Conservation (phyloP, 1,284 basidiomycete species). For the Volvariella volvacea region DNA sequence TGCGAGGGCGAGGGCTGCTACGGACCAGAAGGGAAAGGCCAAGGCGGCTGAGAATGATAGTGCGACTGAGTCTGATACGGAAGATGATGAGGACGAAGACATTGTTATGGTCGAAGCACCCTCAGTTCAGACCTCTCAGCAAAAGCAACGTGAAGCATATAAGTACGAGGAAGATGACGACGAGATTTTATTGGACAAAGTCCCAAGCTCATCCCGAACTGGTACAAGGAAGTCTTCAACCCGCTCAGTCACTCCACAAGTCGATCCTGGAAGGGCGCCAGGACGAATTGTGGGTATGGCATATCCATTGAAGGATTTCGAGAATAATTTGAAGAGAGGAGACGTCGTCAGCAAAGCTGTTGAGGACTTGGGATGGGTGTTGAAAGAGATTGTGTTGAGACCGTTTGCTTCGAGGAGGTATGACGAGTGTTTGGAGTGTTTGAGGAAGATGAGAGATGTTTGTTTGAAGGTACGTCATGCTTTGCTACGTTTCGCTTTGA, state of each 20-base stretch:
- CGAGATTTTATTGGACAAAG: constrained; percentile 20
- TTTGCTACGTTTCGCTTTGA: not conserved
- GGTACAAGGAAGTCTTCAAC: constrained; percentile 32
- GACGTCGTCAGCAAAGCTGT: constrained; percentile 81
- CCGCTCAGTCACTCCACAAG: constrained; percentile 40
- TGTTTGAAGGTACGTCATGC: constrained; percentile 45
- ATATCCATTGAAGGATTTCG: constrained; percentile 72
- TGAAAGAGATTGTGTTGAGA: constrained; percentile 60
- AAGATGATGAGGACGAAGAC: constrained; percentile 10
- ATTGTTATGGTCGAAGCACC: constrained; percentile 2
- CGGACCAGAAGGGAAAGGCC: constrained; percentile 33
- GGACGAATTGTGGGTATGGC: constrained; percentile 70
- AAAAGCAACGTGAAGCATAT: not conserved
- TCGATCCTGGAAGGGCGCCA: constrained; percentile 47
- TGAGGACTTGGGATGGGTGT: constrained; percentile 66
- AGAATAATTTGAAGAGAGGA: constrained; percentile 57
- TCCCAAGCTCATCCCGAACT: constrained; percentile 14
- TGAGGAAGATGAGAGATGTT: constrained; percentile 58
- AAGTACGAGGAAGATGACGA: constrained; percentile 16
- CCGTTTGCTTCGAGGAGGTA: constrained; percentile 65
- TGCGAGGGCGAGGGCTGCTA: constrained; percentile 8
- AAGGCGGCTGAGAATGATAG: constrained; percentile 26
- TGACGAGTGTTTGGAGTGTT: constrained; percentile 67
- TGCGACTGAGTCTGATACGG: constrained; percentile 41
- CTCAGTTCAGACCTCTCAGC: constrained; percentile 7